Evolutionary conservation across 495 filamentous ascomycete species (phyloP).

Genomic region (Bryoglossum gracile): DNA sequence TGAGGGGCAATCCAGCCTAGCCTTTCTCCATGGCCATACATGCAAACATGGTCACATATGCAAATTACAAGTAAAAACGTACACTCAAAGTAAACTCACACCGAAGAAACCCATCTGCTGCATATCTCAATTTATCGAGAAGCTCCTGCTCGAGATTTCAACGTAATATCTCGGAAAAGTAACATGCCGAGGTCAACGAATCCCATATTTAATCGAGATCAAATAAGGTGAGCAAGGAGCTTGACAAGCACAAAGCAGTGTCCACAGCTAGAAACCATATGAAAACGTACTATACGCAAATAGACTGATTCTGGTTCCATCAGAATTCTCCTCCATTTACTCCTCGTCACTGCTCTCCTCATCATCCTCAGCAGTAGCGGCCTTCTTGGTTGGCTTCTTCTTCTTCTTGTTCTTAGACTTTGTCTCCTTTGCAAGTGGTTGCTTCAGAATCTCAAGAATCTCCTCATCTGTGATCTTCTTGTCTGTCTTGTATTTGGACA

Average conservation of each 20-base stretch:
- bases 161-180: neutral
- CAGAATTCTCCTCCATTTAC: constrained; percentile 29
- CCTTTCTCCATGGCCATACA: no score
- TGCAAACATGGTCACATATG: no score
- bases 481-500: constrained; percentile 78
- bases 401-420: constrained; percentile 81
- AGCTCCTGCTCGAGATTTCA: constrained; percentile 9
- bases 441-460: constrained; percentile 85
- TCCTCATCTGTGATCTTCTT: constrained; percentile 98
- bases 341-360: constrained; percentile 51
- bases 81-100: neutral
- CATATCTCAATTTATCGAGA: constrained; percentile 18
- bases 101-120: no score
- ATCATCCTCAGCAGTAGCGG: constrained; percentile 37
- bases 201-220: constrained; percentile 8
- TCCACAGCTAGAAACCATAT: constrained; percentile 11
- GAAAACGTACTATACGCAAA: neutral
- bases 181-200: constrained; percentile 3
- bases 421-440: constrained; percentile 62
- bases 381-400: constrained; percentile 29
- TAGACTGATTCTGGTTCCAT: neutral
- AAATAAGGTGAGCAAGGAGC: constrained; percentile 11
- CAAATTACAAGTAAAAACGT: no score
- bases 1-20: no score
- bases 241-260: constrained; percentile 19